A percentile compares a stretch with the other conserved stretches of the same genome.
phyloP scores from a whole-genome alignment of 306 rosid genomes.

The Neltuma alba region DNA sequence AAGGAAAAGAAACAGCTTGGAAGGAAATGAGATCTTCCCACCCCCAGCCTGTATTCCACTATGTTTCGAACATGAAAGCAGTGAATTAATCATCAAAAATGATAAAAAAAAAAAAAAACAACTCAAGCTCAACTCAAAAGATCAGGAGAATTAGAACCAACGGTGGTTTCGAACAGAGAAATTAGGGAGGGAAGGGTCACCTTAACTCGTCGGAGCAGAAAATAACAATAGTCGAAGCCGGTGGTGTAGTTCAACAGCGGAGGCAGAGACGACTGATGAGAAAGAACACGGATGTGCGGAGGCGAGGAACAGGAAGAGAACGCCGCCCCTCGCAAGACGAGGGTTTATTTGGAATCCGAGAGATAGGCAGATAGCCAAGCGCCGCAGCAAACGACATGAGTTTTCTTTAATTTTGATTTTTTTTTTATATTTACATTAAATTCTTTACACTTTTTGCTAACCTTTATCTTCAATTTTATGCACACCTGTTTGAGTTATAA shows the following conservation, averaged over 20 bases:
- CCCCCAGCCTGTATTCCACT: background rate
- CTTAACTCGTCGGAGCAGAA: background rate
- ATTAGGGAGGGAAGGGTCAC: background rate
- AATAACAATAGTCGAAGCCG: background rate
- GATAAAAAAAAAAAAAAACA: too few species aligned
- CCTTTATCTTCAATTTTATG: background rate
- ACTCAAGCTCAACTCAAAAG: background rate
- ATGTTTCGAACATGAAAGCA: background rate
- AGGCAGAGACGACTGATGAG: background rate
- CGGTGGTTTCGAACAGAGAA: background rate
- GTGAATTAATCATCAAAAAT: background rate
- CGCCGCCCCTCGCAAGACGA: background rate
- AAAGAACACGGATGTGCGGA: background rate
- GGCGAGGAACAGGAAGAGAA: background rate
- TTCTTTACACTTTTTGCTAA: too few species aligned
- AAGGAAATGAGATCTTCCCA: background rate
- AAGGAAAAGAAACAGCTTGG: background rate
- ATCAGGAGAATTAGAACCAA: background rate
- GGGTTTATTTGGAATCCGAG: background rate
- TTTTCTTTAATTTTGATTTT: too few species aligned
- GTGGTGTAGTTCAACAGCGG: background rate
- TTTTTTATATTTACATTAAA: too few species aligned
- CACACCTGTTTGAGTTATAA: background rate
- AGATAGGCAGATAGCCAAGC: background rate
- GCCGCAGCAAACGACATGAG: too few species aligned